Percentiles rank a stretch among this genome's conserved stretches.
These are phyloP conservation scores for Drechslerella dactyloides DNA, from an alignment of 2,329 filamentous ascomycete species.

Conservation along the genomic window DNA sequence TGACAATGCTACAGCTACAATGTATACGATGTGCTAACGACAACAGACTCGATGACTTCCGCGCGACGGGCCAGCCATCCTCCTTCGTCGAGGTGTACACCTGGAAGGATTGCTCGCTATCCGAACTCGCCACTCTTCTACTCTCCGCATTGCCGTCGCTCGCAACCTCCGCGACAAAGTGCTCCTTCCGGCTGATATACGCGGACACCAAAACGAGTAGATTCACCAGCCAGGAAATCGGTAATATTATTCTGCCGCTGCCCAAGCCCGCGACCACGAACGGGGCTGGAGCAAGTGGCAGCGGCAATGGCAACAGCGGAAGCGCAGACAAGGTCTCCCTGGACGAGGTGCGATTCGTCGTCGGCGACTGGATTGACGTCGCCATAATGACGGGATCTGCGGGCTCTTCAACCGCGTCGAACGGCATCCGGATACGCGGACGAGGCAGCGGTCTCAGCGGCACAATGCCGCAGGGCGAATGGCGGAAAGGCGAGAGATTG, in stretches of 20 bases:
- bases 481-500: conserved; percentile 44
- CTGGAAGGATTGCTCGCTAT: conserved; percentile 79
- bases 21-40: conserved; percentile 10
- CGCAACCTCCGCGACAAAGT: conserved; percentile 77
- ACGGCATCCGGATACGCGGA: conserved; percentile 43
- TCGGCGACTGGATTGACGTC: conserved; percentile 86
- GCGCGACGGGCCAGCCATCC: conserved; percentile 65
- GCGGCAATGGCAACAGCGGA: conserved; percentile 58
- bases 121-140: conserved; percentile 80
- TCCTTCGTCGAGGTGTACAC: conserved; percentile 81
- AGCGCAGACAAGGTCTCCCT: conserved; percentile 70
- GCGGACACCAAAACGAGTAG: conserved; percentile 70
- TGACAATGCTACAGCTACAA: conserved; percentile 55
- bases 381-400: conserved; percentile 59
- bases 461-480: conserved; percentile 33
- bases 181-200: conserved; percentile 87
- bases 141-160: conserved; percentile 71
- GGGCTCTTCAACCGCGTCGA: conserved; percentile 19
- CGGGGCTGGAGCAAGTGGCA: conserved; percentile 54
- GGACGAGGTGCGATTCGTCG: conserved; percentile 77
- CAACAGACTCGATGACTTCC: conserved; percentile 74
- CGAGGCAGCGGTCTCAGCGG: conserved; percentile 33
- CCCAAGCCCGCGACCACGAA: conserved; percentile 64
- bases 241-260: conserved; percentile 65
- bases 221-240: conserved; percentile 80